A percentile compares a stretch with the other conserved stretches of the same genome.
These are phyloP conservation scores for Centaurea solstitialis DNA, from an alignment of 129 eudicot genomes.

Conservation along the genomic window DNA sequence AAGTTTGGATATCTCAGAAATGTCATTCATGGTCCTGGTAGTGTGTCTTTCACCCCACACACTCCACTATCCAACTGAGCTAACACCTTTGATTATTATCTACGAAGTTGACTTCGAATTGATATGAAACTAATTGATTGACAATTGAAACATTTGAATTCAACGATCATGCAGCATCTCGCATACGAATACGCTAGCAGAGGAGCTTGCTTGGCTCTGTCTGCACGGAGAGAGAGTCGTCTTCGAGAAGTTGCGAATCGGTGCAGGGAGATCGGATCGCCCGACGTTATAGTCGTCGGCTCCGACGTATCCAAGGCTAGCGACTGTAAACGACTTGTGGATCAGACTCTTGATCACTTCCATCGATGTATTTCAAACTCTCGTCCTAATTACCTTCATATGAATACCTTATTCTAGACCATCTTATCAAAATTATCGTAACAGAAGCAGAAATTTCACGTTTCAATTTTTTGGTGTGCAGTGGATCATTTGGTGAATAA, in stretches of 20 bases:
- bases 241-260: conserved; percentile 57
- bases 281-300: conserved; percentile 44
- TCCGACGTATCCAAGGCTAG: conserved; percentile 55
- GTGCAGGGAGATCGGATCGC: conserved; percentile 49
- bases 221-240: conserved; percentile 51
- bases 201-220: conserved; percentile 63
- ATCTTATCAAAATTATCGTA: too few species aligned
- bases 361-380: conserved; percentile 39
- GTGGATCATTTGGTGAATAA: conserved; percentile 84
- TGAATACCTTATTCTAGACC: too few species aligned
- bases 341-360: conserved; percentile 50
- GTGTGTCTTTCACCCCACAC: too few species aligned
- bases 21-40: too few species aligned
- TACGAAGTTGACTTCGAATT: not conserved
- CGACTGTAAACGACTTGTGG: conserved; percentile 54
- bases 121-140: not conserved
- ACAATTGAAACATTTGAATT: not conserved
- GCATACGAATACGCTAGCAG: conserved; percentile 49
- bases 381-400: too few species aligned
- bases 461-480: too few species aligned
- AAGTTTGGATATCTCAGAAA: too few species aligned
- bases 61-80: too few species aligned
- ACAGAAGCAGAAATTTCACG: too few species aligned
- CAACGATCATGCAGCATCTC: conserved; percentile 30
- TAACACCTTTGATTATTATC: too few species aligned